Conservation (phyloP, 805 yeast species). For the Scheffersomyces coipomensis region DNA sequence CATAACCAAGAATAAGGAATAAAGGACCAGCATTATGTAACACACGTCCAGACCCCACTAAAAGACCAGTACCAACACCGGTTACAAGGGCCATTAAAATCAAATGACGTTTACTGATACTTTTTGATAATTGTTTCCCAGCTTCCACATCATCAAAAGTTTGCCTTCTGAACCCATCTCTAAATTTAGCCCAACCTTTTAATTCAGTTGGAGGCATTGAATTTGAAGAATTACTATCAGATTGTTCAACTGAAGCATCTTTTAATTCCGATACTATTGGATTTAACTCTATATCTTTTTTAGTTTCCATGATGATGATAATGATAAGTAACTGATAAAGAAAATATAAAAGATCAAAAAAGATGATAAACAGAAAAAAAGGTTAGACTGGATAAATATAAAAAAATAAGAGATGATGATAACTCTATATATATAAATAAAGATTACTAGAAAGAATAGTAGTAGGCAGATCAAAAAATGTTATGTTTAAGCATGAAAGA, state of each 20-base stretch:
- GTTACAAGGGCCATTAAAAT: conserved; percentile 32
- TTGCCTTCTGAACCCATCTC: conserved; percentile 25
- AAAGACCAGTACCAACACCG: conserved; percentile 43
- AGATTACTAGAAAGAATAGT: too few species aligned
- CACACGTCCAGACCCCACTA: conserved; percentile 39
- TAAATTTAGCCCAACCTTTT: conserved; percentile 23
- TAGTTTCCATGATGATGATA: too few species aligned
- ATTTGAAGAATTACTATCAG: not conserved
- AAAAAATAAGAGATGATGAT: too few species aligned
- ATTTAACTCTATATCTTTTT: conserved; percentile 14
- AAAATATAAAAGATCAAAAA: too few species aligned
- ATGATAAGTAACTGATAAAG: too few species aligned
- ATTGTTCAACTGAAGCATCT: conserved; percentile 1
- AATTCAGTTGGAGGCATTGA: not conserved
- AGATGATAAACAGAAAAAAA: not conserved
- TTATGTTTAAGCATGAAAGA: too few species aligned
- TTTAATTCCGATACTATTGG: conserved; percentile 16
- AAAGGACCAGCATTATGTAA: conserved; percentile 38
- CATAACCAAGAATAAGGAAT: conserved; percentile 29
- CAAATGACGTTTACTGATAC: conserved; percentile 41
- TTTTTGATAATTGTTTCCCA: conserved; percentile 25
- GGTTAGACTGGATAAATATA: too few species aligned
- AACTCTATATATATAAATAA: too few species aligned
- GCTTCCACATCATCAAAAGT: conserved; percentile 12
- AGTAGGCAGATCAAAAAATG: too few species aligned